Percentiles rank a stretch among this genome's conserved stretches.
phyloP scores from a whole-genome alignment of 1,284 basidiomycete species.

The Bjerkandera adusta region DNA sequence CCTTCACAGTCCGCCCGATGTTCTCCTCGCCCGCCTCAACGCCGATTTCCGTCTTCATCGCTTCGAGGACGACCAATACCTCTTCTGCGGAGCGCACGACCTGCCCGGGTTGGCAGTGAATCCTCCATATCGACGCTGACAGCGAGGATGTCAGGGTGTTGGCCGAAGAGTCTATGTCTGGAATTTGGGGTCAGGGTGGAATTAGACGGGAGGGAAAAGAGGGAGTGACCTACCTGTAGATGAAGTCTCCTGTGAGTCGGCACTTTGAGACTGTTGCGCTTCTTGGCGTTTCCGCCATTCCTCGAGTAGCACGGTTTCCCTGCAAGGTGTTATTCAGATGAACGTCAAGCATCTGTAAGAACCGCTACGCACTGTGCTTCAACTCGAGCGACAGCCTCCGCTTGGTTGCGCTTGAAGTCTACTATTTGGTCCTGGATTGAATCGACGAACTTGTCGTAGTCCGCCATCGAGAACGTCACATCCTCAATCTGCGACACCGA shows the following conservation, averaged over 20 bases:
- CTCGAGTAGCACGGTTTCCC: constrained; percentile 32
- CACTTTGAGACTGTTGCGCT: not conserved
- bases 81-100: constrained; percentile 43
- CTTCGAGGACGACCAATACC: constrained; percentile 58
- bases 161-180: constrained; percentile 9
- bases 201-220: too few species aligned
- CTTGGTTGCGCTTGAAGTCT: constrained; percentile 41
- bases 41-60: constrained; percentile 72
- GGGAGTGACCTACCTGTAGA: not conserved
- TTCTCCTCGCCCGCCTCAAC: constrained; percentile 44
- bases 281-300: constrained; percentile 31
- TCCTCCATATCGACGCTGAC: constrained; percentile 58
- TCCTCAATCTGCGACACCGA: constrained; percentile 50
- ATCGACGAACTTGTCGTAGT: constrained; percentile 45
- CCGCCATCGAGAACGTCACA: constrained; percentile 49
- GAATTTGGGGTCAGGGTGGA: not conserved
- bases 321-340: constrained; percentile 11
- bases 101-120: constrained; percentile 45
- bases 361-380: constrained; percentile 37
- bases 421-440: constrained; percentile 42
- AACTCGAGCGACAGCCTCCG: constrained; percentile 34
- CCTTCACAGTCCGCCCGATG: constrained; percentile 42
- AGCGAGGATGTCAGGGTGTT: constrained; percentile 39
- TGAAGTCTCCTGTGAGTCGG: too few species aligned
- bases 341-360: not conserved